Evolutionary conservation across 768 basidiomycete genomes (phyloP).

Genomic region (Roridomyces roridus): DNA sequence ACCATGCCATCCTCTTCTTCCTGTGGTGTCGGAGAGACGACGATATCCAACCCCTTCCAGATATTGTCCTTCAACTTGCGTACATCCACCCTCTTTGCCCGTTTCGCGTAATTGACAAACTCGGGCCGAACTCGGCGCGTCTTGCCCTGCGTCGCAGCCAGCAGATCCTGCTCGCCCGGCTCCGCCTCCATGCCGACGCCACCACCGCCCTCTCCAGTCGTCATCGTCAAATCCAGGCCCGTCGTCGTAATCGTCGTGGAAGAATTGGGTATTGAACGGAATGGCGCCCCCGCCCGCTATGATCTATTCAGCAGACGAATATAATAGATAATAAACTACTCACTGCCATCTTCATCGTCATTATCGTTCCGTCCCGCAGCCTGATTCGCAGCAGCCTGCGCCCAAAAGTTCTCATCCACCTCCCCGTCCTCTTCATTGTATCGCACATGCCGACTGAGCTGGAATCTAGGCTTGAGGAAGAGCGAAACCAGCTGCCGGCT

Average conservation of each 20-base stretch:
- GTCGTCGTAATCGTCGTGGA: constrained; percentile 90
- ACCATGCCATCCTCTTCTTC: constrained; percentile 63
- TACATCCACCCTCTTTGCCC: constrained; percentile 96
- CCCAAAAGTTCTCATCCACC: constrained; percentile 97
- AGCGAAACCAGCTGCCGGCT: constrained; percentile 88
- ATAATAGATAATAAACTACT: constrained; percentile 27
- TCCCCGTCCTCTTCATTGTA: constrained; percentile 79
- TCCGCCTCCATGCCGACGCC: constrained; percentile 53
- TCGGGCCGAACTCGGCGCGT: constrained; percentile 85
- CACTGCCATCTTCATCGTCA: constrained; percentile 69
- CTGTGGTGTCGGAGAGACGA: constrained; percentile 49
- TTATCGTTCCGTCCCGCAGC: constrained; percentile 60
- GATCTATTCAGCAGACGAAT: constrained; percentile 19
- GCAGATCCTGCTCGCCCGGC: constrained; percentile 84
- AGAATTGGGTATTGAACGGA: constrained; percentile 96
- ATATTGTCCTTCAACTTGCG: constrained; percentile 97
- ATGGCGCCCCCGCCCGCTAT: constrained; percentile 57
- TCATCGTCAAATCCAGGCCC: constrained; percentile 74
- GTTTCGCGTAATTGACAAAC: constrained; percentile 91
- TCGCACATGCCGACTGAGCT: constrained; percentile 69
- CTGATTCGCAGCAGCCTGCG: constrained; percentile 88
- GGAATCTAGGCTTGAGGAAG: constrained; percentile 96
- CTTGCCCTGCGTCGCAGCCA: constrained; percentile 79
- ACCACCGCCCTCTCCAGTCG: constrained; percentile 52
- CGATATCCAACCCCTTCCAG: constrained; percentile 91